These are phyloP conservation scores for Diaporthe capsici DNA, from an alignment of 2,329 filamentous ascomycete species.

Conservation along the genomic window DNA sequence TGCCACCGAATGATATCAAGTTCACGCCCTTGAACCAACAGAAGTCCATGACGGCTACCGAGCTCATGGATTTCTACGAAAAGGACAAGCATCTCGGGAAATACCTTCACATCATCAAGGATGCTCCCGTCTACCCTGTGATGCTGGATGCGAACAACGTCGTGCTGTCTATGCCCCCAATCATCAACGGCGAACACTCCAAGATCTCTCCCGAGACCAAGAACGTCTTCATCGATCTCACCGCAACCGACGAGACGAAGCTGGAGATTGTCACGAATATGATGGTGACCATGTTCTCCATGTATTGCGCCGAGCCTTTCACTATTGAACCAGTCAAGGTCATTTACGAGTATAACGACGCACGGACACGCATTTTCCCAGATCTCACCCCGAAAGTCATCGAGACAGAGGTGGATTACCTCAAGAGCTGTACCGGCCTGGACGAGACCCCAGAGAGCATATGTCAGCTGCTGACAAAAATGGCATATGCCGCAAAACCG, in stretches of 20 bases:
- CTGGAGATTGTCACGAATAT: constrained; percentile 96
- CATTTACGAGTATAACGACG: constrained; percentile 88
- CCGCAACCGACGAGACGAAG: constrained; percentile 95
- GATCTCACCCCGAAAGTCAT: constrained; percentile 82
- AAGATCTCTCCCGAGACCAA: constrained; percentile 94
- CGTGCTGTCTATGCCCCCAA: constrained; percentile 94
- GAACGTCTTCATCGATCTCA: constrained; percentile 98
- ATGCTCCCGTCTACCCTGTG: constrained; percentile 94
- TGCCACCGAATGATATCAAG: constrained; percentile 90
- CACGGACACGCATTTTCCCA: constrained; percentile 83
- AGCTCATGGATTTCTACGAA: constrained; percentile 96
- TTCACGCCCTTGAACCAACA: constrained; percentile 94
- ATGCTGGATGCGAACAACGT: constrained; percentile 90
- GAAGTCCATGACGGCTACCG: constrained; percentile 86
- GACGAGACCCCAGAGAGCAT: constrained; percentile 80
- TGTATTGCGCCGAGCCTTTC: constrained; percentile 89
- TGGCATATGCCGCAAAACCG: constrained; percentile 87
- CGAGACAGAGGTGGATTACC: constrained; percentile 90
- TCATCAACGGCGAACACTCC: constrained; percentile 97
- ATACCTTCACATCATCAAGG: constrained; percentile 94
- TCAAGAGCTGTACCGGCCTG: constrained; percentile 93
- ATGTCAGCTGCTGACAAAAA: constrained; percentile 85
- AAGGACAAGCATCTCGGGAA: constrained; percentile 92
- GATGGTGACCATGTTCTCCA: constrained; percentile 96
- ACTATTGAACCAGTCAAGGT: constrained; percentile 95